phyloP scores from a whole-genome alignment of 2,329 filamentous ascomycete genomes.

The Pseudogymnoascus sp. region DNA sequence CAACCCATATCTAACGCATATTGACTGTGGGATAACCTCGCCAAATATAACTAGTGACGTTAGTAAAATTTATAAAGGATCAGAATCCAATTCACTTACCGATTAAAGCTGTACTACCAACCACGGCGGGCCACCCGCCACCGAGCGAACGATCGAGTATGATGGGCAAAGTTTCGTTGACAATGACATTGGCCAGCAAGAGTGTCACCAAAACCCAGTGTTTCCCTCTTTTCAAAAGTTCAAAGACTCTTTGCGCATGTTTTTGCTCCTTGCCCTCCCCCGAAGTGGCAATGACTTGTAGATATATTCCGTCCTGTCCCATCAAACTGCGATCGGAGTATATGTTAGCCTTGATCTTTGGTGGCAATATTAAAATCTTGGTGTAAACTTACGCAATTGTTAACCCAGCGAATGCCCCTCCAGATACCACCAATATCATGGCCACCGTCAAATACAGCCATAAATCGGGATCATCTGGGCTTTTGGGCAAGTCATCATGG shows the following conservation, averaged over 20 bases:
- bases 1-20: conserved; percentile 89
- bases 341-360: not conserved
- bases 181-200: conserved; percentile 88
- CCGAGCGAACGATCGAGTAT: conserved; percentile 87
- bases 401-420: conserved; percentile 85
- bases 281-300: conserved; percentile 83
- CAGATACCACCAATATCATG: conserved; percentile 50
- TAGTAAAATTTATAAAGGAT: conserved; percentile 12
- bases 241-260: conserved; percentile 73
- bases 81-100: conserved; percentile 45
- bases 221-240: conserved; percentile 75
- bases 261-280: conserved; percentile 71
- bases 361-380: not conserved
- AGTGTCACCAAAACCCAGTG: conserved; percentile 96
- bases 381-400: conserved; percentile 63
- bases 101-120: conserved; percentile 85
- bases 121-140: conserved; percentile 83
- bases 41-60: conserved; percentile 75
- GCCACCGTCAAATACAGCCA: conserved; percentile 80
- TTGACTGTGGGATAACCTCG: conserved; percentile 86
- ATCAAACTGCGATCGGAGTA: conserved; percentile 23
- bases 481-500: conserved; percentile 39
- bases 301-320: conserved; percentile 80
- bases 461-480: conserved; percentile 55
- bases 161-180: conserved; percentile 90